phyloP scores from a whole-genome alignment of 148 eudicot genomes.

The Arbutus unedo region DNA sequence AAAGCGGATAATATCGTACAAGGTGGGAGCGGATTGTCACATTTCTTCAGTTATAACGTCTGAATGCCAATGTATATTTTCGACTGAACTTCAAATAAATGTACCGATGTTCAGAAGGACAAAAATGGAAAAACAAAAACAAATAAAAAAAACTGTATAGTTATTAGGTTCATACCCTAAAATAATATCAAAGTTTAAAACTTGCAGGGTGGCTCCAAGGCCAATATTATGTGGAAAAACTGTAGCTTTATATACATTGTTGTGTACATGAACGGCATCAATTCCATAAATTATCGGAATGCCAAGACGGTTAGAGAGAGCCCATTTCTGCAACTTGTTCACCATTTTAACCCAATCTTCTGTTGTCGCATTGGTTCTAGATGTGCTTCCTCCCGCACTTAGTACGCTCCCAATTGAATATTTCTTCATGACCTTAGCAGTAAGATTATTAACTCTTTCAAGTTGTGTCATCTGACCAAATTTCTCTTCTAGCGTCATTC shows the following conservation, averaged over 20 bases:
- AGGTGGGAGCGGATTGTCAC: too few species aligned
- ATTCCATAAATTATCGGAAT: constrained; percentile 29
- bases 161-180: too few species aligned
- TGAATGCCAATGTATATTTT: too few species aligned
- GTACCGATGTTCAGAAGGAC: too few species aligned
- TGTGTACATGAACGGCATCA: constrained; percentile 34
- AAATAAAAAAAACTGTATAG: too few species aligned
- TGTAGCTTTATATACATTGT: constrained; percentile 29
- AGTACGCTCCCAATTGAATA: constrained; percentile 28
- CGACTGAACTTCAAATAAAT: too few species aligned
- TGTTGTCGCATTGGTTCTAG: constrained; percentile 13
- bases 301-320: constrained; percentile 30
- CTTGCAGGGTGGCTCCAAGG: constrained; percentile 24
- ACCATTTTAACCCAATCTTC: constrained; percentile 28
- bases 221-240: constrained; percentile 32
- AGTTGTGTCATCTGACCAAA: constrained; percentile 33
- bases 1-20: too few species aligned
- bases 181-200: too few species aligned
- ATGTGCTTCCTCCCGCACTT: constrained; percentile 28
- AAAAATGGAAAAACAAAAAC: too few species aligned
- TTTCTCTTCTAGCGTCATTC: constrained; percentile 32
- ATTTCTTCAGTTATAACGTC: too few species aligned
- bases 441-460: constrained; percentile 16
- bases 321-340: constrained; percentile 26
- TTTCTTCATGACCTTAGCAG: constrained; percentile 18